Percentiles rank a stretch among this genome's conserved stretches.
Conservation (phyloP, 176 grass and related monocot genomes). For the Pontederia paniculata region DNA sequence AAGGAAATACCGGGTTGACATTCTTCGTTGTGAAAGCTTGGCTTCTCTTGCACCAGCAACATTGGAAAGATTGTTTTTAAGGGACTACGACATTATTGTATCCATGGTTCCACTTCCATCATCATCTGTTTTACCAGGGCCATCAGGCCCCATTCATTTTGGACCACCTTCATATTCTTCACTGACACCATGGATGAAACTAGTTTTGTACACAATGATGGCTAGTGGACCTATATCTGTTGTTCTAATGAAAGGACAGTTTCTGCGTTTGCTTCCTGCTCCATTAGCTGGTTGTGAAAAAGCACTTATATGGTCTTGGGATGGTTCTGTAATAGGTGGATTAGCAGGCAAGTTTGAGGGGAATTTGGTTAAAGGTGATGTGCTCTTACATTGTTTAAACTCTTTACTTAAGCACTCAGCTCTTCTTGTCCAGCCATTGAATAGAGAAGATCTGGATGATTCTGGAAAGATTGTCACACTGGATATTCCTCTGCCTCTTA, state of each 20-base stretch:
- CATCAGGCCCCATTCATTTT: slow-evolving; percentile 78
- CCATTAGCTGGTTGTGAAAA: slow-evolving; percentile 86
- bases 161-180: slow-evolving; percentile 86
- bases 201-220: slow-evolving; percentile 68
- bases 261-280: slow-evolving; percentile 68
- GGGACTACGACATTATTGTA: slow-evolving; percentile 92
- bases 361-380: slow-evolving; percentile 89
- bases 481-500: slow-evolving; percentile 76
- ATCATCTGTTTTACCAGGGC: slow-evolving; percentile 71
- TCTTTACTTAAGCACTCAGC: slow-evolving; percentile 88
- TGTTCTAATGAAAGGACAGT: slow-evolving; percentile 90
- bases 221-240: slow-evolving; percentile 74
- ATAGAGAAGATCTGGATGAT: slow-evolving; percentile 54
- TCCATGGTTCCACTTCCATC: slow-evolving; percentile 94
- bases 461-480: slow-evolving; percentile 66
- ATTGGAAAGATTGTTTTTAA: slow-evolving; percentile 69
- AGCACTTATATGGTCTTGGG: slow-evolving; percentile 92
- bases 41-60: slow-evolving; percentile 78
- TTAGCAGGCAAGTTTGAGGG: slow-evolving; percentile 92
- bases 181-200: slow-evolving; percentile 97
- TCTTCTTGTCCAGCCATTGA: slow-evolving; percentile 79
- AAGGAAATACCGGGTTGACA: slow-evolving; percentile 92
- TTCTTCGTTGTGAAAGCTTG: slow-evolving; percentile 95
- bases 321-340: slow-evolving; percentile 65
- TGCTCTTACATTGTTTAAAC: slow-evolving; percentile 84